These are phyloP conservation scores for Grosmannia serpens DNA, from an alignment of 2,329 filamentous ascomycete species.

Conservation along the genomic window DNA sequence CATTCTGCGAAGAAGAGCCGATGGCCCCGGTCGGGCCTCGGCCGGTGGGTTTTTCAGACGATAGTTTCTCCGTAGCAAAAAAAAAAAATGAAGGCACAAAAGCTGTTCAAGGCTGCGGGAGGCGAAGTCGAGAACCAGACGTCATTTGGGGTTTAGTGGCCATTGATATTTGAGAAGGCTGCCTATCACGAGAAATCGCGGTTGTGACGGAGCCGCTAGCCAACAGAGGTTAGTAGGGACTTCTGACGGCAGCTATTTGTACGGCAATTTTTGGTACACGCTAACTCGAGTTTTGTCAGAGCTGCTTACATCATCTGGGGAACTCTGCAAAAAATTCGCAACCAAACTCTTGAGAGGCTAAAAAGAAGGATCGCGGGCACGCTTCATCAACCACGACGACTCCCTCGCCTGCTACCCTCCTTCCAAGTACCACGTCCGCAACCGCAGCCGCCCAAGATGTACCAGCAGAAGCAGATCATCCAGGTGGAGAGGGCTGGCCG, in stretches of 20 bases:
- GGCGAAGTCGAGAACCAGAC: too few relatives aligned
- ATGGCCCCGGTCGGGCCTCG: too few relatives aligned
- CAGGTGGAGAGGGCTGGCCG: constrained; percentile 34
- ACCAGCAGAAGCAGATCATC: constrained; percentile 41
- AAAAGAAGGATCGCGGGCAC: not conserved
- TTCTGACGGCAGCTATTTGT: not conserved
- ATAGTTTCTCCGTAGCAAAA: too few relatives aligned
- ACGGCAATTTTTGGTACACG: not conserved
- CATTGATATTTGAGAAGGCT: too few relatives aligned
- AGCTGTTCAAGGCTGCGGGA: too few relatives aligned
- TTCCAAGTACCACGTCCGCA: not conserved
- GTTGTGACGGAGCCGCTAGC: too few relatives aligned
- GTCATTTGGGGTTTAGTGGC: too few relatives aligned
- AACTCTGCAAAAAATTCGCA: not conserved
- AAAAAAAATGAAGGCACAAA: too few relatives aligned
- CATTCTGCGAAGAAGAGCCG: not conserved
- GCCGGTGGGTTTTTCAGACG: too few relatives aligned
- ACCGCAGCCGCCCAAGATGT: constrained; percentile 33
- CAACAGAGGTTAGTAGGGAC: too few relatives aligned
- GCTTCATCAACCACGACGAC: not conserved
- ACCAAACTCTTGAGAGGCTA: not conserved
- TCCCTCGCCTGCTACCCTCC: not conserved
- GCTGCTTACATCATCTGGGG: not conserved
- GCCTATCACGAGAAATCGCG: too few relatives aligned
- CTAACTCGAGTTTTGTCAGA: not conserved